Conservation (phyloP, 768 basidiomycete species). For the Tulasnella sp. region DNA sequence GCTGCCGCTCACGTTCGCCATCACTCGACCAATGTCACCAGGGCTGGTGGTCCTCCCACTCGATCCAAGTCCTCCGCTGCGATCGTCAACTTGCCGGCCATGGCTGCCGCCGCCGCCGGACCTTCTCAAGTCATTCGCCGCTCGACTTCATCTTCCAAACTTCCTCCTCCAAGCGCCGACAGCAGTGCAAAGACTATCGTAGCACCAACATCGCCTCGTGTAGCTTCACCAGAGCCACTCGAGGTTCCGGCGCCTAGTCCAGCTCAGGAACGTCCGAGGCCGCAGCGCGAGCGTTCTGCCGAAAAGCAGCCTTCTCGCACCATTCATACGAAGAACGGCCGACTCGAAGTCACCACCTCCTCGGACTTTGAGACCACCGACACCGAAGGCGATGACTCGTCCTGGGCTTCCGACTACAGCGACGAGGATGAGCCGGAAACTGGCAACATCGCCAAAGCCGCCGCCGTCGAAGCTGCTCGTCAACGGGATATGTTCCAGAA, state of each 20-base stretch:
- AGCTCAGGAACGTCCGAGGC: constrained; percentile 10
- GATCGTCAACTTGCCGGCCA: background rate
- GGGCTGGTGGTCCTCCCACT: constrained; percentile 1
- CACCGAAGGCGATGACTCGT: constrained; percentile 30
- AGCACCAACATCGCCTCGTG: constrained; percentile 11
- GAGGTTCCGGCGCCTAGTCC: constrained; percentile 16
- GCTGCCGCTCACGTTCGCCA: constrained; percentile 1
- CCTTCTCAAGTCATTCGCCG: constrained; percentile 4
- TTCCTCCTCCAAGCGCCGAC: constrained; percentile 17
- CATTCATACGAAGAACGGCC: constrained; percentile 18
- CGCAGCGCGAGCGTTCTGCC: background rate
- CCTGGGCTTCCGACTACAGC: constrained; percentile 53
- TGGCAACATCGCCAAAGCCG: constrained; percentile 42
- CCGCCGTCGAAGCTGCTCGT: constrained; percentile 59
- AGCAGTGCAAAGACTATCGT: constrained; percentile 24
- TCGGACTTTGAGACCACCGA: constrained; percentile 46
- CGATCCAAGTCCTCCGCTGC: constrained; percentile 22
- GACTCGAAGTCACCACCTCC: constrained; percentile 38
- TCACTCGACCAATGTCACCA: constrained; percentile 16
- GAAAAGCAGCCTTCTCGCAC: constrained; percentile 9
- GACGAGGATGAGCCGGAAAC: constrained; percentile 40
- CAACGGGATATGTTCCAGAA: constrained; percentile 57
- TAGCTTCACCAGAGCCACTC: constrained; percentile 10
- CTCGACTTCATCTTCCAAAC: constrained; percentile 10
- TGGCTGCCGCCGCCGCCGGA: background rate